Evolutionary conservation across 225 moss, liverwort and hornwort species (phyloP), one percentile per base, ranked within the genome.

Genomic region (Polytrichum formosum): DNA sequence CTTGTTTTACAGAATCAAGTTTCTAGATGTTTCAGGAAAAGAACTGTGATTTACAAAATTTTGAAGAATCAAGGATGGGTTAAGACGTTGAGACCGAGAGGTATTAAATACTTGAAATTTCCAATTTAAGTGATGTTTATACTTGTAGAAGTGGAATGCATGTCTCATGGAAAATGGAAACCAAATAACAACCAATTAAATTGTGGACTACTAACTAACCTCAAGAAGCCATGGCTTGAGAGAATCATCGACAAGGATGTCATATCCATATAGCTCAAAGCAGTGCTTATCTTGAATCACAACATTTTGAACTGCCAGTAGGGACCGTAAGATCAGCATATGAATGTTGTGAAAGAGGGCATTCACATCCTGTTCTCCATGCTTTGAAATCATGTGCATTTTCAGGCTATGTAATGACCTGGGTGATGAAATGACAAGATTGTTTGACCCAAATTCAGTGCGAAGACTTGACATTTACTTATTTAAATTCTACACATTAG

Each of bases 221-320:
- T 98, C 94, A 1, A 94, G 75, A 64, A 98, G 85, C 97, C 97
- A 94, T n/a, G 97, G 94, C 75, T 98, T 98, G 37, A 98, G 73
- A 22, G 82, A 64, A 55, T 85, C 78, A 61, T 98, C 97, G 18
- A 98, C 92, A 59, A 98, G 83, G 76, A 98, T 98, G 70, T 98
- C 97, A 26, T 98, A 98, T 63, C 97, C 94, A 35, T 98, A 98
- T 6, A 98, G 94, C 82, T 98, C 97, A 83, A 98, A 98, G 71
- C 97, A 98, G 67, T 98, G 97, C 73, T 92, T 98, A 85, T 98
- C 97, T 79, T 98, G 97, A 60, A 98, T 98, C 26, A 98, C 72
- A 29, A 94, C 85, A 74, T 98, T 94, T 82, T 98, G 94, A 81
- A 94, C 92, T 26, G 94, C 91, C 65, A 98, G 75, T 70, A 98